Evolutionary conservation across 129 eudicot genomes (phyloP).

Genomic region (Flaveria sonorensis): DNA sequence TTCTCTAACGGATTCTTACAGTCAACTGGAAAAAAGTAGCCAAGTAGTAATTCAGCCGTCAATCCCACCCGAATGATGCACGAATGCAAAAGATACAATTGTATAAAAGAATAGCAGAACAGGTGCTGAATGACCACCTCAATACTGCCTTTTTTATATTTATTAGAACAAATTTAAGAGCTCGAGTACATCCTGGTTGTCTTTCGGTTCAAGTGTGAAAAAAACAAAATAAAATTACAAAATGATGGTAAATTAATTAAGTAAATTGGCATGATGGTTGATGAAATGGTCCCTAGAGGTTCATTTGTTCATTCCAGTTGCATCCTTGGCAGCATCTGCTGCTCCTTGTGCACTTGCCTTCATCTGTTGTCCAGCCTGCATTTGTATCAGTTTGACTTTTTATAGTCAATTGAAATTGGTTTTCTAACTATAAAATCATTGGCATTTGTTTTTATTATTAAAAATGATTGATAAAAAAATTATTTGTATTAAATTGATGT

Average conservation of each 20-base stretch:
- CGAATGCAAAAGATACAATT: too few species aligned
- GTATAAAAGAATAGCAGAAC: background rate
- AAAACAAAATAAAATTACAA: background rate
- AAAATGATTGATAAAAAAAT: background rate
- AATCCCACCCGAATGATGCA: too few species aligned
- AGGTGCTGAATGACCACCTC: conserved; percentile 20
- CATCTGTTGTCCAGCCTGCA: conserved; percentile 68
- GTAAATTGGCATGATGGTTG: conserved; percentile 38
- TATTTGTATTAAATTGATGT: background rate
- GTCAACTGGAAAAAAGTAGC: too few species aligned
- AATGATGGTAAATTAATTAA: conserved; percentile 24
- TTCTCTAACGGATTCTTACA: too few species aligned
- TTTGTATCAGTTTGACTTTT: background rate
- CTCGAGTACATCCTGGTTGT: conserved; percentile 24
- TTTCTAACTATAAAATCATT: background rate
- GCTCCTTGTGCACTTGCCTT: conserved; percentile 69
- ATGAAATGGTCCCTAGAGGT: conserved; percentile 41
- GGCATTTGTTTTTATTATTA: background rate
- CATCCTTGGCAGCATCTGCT: conserved; percentile 68
- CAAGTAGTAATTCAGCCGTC: too few species aligned
- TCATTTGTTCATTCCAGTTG: conserved; percentile 71
- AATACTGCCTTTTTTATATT: background rate
- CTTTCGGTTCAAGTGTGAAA: conserved; percentile 6
- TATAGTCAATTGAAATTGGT: background rate
- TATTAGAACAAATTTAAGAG: conserved; percentile 34